A percentile compares a stretch with the other conserved stretches of the same genome.
phyloP scores from a whole-genome alignment of 768 basidiomycete genomes.

The Rhizopogon sp. region DNA sequence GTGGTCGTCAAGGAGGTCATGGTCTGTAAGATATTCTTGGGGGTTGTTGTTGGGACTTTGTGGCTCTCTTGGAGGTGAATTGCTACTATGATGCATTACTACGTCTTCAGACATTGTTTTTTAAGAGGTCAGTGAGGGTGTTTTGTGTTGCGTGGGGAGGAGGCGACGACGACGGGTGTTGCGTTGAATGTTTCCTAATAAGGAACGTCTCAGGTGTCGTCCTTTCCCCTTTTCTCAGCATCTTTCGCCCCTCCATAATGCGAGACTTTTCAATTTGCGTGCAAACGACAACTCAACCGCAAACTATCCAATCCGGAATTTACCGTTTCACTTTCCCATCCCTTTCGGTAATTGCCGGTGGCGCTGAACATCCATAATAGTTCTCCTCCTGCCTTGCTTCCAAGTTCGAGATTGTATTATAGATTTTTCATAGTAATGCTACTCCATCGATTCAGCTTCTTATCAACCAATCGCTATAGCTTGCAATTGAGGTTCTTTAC shows the following conservation, averaged over 20 bases:
- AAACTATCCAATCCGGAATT: background rate
- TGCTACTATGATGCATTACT: constrained; percentile 20
- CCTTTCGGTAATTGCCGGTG: background rate
- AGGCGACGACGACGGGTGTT: constrained; percentile 18
- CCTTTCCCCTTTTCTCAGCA: constrained; percentile 21
- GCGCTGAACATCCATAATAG: background rate
- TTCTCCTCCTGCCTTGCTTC: constrained; percentile 6
- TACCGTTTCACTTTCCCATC: constrained; percentile 8
- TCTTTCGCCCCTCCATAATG: constrained; percentile 11
- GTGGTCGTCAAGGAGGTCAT: constrained; percentile 10
- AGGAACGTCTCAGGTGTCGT: constrained; percentile 29
- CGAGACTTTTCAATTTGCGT: background rate
- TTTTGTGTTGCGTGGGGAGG: constrained; percentile 7
- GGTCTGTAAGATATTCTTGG: constrained; percentile 8
- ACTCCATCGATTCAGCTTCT: background rate
- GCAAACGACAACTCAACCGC: no score
- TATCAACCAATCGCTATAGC: background rate
- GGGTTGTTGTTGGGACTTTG: constrained; percentile 13
- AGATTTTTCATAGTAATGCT: background rate
- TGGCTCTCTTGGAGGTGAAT: background rate
- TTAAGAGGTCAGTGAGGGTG: background rate
- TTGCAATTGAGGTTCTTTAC: background rate
- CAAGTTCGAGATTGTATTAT: background rate
- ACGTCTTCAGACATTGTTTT: constrained; percentile 22
- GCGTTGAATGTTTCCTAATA: constrained; percentile 31